phyloP scores from a whole-genome alignment of 2,329 filamentous ascomycete genomes.

The Pestalotiopsis sp. region DNA sequence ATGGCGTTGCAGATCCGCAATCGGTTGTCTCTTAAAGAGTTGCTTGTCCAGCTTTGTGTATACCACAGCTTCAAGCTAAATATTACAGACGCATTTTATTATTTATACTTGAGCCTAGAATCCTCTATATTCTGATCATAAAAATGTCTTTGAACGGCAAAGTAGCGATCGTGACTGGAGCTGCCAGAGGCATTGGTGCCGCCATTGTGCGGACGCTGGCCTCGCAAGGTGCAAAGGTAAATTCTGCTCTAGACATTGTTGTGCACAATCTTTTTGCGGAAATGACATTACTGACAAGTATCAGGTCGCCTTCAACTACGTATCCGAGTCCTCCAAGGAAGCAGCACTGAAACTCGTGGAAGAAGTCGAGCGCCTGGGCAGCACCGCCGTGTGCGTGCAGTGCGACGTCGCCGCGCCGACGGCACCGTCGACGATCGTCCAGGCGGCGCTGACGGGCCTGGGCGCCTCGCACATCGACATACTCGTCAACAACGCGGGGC shows the following conservation, averaged over 20 bases:
- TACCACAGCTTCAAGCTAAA: too few species aligned
- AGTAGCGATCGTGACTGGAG: background rate
- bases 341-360: constrained; percentile 10
- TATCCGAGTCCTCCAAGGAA: constrained; percentile 16
- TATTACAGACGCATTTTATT: too few species aligned
- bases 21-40: too few species aligned
- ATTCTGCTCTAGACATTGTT: background rate
- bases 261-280: too few species aligned
- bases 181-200: constrained; percentile 24
- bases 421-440: constrained; percentile 13
- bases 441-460: constrained; percentile 17
- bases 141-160: background rate
- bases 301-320: constrained; percentile 18
- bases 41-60: too few species aligned
- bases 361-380: constrained; percentile 14
- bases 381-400: constrained; percentile 15
- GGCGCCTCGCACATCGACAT: constrained; percentile 56
- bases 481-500: constrained; percentile 69
- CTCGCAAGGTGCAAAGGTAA: background rate
- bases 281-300: background rate
- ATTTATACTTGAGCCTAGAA: background rate
- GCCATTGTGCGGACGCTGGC: constrained; percentile 15
- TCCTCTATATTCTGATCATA: background rate
- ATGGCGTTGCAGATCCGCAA: too few species aligned
- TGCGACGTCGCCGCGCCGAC: constrained; percentile 13